Percentiles rank a stretch among this genome's conserved stretches.
phyloP scores from a whole-genome alignment of 805 yeast genomes.

The Metschnikowia similis region DNA sequence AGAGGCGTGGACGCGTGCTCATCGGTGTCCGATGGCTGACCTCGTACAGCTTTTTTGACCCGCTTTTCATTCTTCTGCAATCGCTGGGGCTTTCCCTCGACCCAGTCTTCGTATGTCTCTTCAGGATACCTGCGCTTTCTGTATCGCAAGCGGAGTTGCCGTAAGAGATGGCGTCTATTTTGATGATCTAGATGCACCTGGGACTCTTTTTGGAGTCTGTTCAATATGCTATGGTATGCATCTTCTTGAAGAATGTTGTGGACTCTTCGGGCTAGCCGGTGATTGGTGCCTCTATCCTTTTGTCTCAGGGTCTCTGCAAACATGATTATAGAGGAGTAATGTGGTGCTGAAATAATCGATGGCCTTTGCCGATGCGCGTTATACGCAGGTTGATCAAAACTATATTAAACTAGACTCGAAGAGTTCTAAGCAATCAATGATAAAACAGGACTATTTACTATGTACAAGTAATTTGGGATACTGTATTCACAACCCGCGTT shows the following conservation, averaged over 20 bases:
- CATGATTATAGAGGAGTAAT: background rate
- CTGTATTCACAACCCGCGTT: background rate
- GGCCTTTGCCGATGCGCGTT: background rate
- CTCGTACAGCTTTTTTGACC: background rate
- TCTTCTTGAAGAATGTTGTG: background rate
- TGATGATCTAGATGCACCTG: background rate
- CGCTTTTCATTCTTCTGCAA: background rate
- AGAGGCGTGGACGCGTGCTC: background rate
- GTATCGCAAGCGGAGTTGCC: constrained; percentile 11
- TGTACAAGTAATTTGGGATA: constrained; percentile 6
- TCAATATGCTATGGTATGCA: background rate
- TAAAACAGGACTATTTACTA: constrained; percentile 3
- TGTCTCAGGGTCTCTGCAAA: constrained; percentile 5
- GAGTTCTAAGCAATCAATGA: background rate
- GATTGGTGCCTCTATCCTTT: background rate
- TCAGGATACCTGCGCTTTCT: constrained; percentile 10
- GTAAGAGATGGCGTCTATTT: constrained; percentile 15
- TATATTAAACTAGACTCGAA: background rate
- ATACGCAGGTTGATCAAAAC: background rate
- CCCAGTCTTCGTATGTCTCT: constrained; percentile 17
- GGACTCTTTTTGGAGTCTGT: background rate
- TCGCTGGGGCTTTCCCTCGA: background rate
- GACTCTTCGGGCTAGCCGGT: background rate
- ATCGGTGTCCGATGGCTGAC: background rate
- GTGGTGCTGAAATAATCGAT: background rate